Percentiles rank a stretch among this genome's conserved stretches.
phyloP scores from a whole-genome alignment of 257 asterid species.

The Jacaranda copaia region DNA sequence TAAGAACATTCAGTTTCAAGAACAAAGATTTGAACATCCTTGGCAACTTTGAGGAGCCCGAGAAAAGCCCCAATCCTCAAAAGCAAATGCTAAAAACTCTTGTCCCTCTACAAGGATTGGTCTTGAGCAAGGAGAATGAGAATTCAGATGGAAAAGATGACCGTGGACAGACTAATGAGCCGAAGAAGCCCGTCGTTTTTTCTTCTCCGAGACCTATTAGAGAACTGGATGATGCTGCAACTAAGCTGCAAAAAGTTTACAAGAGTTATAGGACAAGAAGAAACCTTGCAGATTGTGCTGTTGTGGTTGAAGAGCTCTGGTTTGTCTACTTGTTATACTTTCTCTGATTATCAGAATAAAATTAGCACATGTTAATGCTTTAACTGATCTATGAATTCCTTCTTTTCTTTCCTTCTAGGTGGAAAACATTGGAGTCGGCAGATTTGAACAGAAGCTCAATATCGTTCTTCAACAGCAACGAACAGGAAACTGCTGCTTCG shows the following conservation, averaged over 20 bases:
- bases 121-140: conserved; percentile 33
- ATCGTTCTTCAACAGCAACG: conserved; percentile 53
- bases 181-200: conserved; percentile 35
- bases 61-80: conserved; percentile 29
- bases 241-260: conserved; percentile 84
- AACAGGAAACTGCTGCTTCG: conserved; percentile 68
- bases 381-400: neutral
- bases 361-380: neutral
- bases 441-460: conserved; percentile 61
- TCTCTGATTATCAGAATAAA: too few relatives aligned
- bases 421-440: conserved; percentile 76
- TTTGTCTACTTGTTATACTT: conserved; percentile 32
- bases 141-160: neutral
- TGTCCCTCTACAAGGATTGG: conserved; percentile 38
- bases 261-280: conserved; percentile 88
- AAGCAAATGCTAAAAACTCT: conserved; percentile 37
- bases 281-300: conserved; percentile 93
- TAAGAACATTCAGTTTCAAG: conserved; percentile 48
- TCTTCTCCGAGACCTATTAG: conserved; percentile 60
- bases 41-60: conserved; percentile 8
- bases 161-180: neutral
- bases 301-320: conserved; percentile 93
- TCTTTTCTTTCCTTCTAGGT: conserved; percentile 43
- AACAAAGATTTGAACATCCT: conserved; percentile 27
- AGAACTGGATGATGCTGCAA: conserved; percentile 89